These are phyloP conservation scores for Aspergillus sclerotioniger DNA, from an alignment of 495 filamentous ascomycete genomes.

Conservation along the genomic window DNA sequence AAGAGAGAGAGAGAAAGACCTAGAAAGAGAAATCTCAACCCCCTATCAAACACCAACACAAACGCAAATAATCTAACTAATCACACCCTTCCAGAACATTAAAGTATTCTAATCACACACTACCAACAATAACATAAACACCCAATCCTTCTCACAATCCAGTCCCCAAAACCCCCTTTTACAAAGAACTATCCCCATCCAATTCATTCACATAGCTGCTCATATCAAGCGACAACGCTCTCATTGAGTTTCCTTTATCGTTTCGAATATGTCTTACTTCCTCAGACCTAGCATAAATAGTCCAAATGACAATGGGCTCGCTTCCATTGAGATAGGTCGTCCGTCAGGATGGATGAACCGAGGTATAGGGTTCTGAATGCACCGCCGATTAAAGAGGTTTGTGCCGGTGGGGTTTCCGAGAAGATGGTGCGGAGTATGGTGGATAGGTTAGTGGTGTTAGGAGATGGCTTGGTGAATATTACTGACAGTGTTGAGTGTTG, in stretches of 20 bases:
- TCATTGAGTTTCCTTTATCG: slow-evolving; percentile 50
- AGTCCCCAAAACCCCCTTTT: no score
- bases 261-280: slow-evolving; percentile 37
- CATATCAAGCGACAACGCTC: slow-evolving; percentile 27
- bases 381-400: slow-evolving; percentile 38
- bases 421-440: slow-evolving; percentile 26
- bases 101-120: no score
- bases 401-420: slow-evolving; percentile 26
- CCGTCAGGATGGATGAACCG: slow-evolving; percentile 46
- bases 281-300: slow-evolving; percentile 29
- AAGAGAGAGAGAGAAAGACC: no score
- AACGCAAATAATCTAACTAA: no score
- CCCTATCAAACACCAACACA: no score
- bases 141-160: no score
- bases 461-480: slow-evolving; percentile 35
- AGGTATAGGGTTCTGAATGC: slow-evolving; percentile 26
- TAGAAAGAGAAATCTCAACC: no score
- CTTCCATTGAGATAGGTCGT: slow-evolving; percentile 35
- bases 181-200: slow-evolving; percentile 18
- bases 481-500: slow-evolving; percentile 16
- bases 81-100: no score
- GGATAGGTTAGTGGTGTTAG: slow-evolving; percentile 23
- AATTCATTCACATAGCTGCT: slow-evolving; percentile 43
- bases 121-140: slow-evolving; percentile 50
- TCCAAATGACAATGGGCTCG: slow-evolving; percentile 27